Conservation (phyloP, 495 filamentous ascomycete genomes). For the Penicillium odoratum region DNA sequence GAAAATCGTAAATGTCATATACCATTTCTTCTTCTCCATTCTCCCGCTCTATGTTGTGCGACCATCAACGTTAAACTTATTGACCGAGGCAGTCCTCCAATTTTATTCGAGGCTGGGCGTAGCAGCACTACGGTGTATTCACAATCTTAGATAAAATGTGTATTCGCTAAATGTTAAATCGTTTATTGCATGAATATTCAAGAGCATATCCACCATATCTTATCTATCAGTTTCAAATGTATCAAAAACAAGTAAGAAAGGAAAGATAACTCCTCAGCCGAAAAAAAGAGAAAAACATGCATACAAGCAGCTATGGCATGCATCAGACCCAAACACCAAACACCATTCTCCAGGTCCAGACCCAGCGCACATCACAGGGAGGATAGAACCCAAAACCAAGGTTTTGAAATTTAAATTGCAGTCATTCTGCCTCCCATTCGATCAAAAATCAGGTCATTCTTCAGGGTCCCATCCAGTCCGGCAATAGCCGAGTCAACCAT, state of each 20-base stretch:
- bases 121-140: background rate
- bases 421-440: constrained; percentile 43
- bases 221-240: constrained; percentile 14
- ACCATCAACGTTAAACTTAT: background rate
- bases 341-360: constrained; percentile 1
- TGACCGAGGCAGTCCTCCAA: background rate
- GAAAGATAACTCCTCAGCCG: constrained; percentile 1
- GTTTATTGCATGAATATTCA: constrained; percentile 16
- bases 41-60: background rate
- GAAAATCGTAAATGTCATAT: background rate
- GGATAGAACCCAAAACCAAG: constrained; percentile 1
- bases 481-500: constrained; percentile 55
- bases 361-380: background rate
- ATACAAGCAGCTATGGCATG: background rate
- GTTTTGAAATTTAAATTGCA: constrained; percentile 22
- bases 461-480: constrained; percentile 41
- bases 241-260: background rate
- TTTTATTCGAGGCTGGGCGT: background rate
- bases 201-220: constrained; percentile 5
- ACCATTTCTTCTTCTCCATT: background rate
- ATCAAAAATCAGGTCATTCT: constrained; percentile 44
- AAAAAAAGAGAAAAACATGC: constrained; percentile 11
- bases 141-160: constrained; percentile 6
- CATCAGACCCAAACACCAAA: constrained; percentile 5
- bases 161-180: constrained; percentile 14